Conservation (phyloP, 2,329 filamentous ascomycete species). For the Verticillium isaacii region DNA sequence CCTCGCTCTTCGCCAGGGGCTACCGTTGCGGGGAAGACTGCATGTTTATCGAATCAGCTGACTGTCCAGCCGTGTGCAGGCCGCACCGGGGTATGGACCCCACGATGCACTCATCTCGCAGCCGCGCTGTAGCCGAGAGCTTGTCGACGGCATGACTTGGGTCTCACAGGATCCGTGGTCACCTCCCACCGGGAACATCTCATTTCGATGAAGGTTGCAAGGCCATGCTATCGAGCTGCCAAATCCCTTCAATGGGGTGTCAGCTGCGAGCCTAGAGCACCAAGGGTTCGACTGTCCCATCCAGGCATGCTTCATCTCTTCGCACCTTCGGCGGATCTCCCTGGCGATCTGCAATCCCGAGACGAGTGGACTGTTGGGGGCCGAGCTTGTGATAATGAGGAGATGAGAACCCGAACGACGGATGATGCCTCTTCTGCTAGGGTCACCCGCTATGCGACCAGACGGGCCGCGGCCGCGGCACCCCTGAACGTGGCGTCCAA, state of each 20-base stretch:
- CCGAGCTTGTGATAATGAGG: neutral
- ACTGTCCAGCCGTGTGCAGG: neutral
- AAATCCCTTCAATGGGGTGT: neutral
- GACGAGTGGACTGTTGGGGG: neutral
- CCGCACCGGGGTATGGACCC: neutral
- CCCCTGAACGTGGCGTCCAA: neutral
- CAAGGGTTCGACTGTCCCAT: neutral
- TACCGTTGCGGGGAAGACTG: neutral
- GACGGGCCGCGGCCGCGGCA: constrained; percentile 4
- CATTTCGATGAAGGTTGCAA: neutral
- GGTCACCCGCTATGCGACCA: constrained; percentile 3
- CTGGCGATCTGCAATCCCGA: neutral
- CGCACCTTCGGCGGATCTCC: neutral
- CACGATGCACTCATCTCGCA: neutral
- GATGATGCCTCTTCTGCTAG: neutral
- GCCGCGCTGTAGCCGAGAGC: neutral
- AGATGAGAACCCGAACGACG: neutral
- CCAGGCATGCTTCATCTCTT: neutral
- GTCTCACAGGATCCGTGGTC: neutral
- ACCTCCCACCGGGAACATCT: neutral
- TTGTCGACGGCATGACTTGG: neutral
- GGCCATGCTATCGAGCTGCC: neutral
- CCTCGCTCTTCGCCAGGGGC: neutral
- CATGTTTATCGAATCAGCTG: neutral
- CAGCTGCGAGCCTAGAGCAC: neutral